Evolutionary conservation across 148 eudicot species (phyloP), one percentile per base, ranked within the genome.

Genomic region (Fagopyrum homotropicum): DNA sequence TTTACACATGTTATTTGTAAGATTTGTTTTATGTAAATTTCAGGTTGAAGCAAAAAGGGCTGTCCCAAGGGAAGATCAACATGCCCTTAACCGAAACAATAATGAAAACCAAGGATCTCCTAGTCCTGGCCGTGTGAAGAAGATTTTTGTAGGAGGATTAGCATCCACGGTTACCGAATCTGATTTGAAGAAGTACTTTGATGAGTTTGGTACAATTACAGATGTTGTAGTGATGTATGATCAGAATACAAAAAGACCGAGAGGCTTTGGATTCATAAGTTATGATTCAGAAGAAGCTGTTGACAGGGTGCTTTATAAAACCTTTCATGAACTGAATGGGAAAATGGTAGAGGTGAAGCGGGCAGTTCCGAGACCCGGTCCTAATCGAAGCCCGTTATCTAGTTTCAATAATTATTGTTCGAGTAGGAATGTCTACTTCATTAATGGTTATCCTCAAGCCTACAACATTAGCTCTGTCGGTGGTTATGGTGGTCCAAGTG

Each of bases 161-260:
- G 88, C 98, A 66, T 93, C 98, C 47, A 87, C 91, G 12, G 93
- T 93, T 69, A 93, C 90, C 0, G 96, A 93, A 79, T 85, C 72
- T 47, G 93, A 90, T 80, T 93, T 93, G 64, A 93, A 87, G 76
- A 80, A 46, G 9, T 93, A 93, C 83, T 93, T 93, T 83, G 96
- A 89, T 74, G 93, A 88, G 72, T 93, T 93, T 77, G 98, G 98
- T 75, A 85, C 79, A 43, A 89, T 90, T 70, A 89, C 89, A 1
- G 98, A 93, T 81, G 98, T 90, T 47, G 98, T 90, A 60, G 96
- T 93, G 44, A 93, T 93, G 98, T 93, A 93, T 81, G 98, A 93
- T 83, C 98, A 90, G 82, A 89, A 86, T 79, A 93, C 98, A 30
- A 93, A 90, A 80, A 86, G 98, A 73, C 98, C 96, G 57, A 87